Percentiles rank a stretch among this genome's conserved stretches.
Conservation (phyloP, 768 basidiomycete genomes). For the Rhodotorula diobovata region DNA sequence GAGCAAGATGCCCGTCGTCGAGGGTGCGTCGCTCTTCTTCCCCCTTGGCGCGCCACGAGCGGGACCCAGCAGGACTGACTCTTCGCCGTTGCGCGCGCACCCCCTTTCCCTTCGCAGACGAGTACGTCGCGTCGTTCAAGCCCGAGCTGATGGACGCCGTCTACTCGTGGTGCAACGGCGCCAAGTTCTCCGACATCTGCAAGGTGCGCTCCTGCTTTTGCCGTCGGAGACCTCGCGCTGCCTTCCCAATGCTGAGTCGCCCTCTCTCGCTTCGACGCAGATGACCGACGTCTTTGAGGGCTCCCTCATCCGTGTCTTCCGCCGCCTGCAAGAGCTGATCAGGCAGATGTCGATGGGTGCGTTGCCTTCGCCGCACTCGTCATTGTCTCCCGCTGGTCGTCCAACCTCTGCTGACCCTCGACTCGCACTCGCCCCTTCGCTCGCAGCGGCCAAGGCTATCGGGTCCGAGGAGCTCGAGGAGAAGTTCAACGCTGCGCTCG, state of each 20-base stretch:
- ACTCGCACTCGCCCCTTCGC: too few species aligned
- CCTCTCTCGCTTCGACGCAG: slow-evolving; percentile 50
- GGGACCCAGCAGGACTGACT: too few species aligned
- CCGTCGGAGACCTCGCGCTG: not conserved
- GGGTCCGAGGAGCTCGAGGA: slow-evolving; percentile 89
- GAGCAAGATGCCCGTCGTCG: slow-evolving; percentile 78
- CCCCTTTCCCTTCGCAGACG: slow-evolving; percentile 49
- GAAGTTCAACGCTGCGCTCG: slow-evolving; percentile 69
- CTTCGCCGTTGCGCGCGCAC: too few species aligned
- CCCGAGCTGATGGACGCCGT: slow-evolving; percentile 98
- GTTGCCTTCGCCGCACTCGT: not conserved
- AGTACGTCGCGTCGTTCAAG: slow-evolving; percentile 94
- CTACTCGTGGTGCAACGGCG: slow-evolving; percentile 95
- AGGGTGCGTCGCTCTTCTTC: slow-evolving; percentile 49
- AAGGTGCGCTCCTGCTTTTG: slow-evolving; percentile 58
- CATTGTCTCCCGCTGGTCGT: not conserved
- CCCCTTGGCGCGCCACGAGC: too few species aligned
- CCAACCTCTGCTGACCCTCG: not conserved
- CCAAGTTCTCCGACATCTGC: slow-evolving; percentile 91
- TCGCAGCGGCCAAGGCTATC: slow-evolving; percentile 75
- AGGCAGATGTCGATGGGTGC: slow-evolving; percentile 86
- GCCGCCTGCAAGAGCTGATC: slow-evolving; percentile 85
- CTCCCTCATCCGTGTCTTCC: slow-evolving; percentile 90
- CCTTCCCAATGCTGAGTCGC: not conserved
- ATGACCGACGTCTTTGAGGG: slow-evolving; percentile 96